Base-by-base conservation (phyloP, 805 yeast species). In the Dipodascopsis uninucleata region DNA sequence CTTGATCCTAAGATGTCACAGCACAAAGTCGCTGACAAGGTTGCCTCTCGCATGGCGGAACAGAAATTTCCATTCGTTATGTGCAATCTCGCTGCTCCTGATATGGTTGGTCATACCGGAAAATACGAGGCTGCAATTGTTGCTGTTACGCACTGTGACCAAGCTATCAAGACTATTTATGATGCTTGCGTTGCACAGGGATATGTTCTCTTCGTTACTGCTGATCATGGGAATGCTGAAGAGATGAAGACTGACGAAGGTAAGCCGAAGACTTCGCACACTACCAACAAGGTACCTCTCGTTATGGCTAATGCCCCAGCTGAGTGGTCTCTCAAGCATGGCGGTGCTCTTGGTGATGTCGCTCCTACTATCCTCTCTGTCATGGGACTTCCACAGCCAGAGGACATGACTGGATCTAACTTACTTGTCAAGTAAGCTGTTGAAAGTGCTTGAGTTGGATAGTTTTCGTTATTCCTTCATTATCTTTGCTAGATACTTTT, bases 141-240 rank as follows among this genome's bases (percentile, higher is more conserved):
- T 36, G 57, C 57, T 8, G 57, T 53, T 23, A 36, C 46, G 10
- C 53, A 52, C 44, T 52, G 56, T 40, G 57, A 53, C 43, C 43
- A 39, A 43, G 53, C 57, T 21, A 53, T 53, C 46, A 36, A 34
- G 36, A 32, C 34, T 23, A 48, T 53, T 28, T 48, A 43, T 47
- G 56, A 47, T 18, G 52, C 52, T 18, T 53, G 57, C 42, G 39
- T 28, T 29, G 26, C 28, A 28, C 39, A 48, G 39, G 41, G 31
- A 28, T 53, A 52, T 43, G 34, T 53, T 23, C 47, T 53, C 28
- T 52, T 53, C 16, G 38, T 53, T 31, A 53, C 57, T 14, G 53
- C 57, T 25, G 57, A 53, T 47, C 57, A 53, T 41, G 57, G 57
- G 17, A 53, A 53, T 45, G 57, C 57, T 23, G 57, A 53, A 53